A percentile compares a stretch with the other conserved stretches of the same genome.
Evolutionary conservation across 2,329 filamentous ascomycete species (phyloP).

Genomic region (Dendrostoma leiphaemia): DNA sequence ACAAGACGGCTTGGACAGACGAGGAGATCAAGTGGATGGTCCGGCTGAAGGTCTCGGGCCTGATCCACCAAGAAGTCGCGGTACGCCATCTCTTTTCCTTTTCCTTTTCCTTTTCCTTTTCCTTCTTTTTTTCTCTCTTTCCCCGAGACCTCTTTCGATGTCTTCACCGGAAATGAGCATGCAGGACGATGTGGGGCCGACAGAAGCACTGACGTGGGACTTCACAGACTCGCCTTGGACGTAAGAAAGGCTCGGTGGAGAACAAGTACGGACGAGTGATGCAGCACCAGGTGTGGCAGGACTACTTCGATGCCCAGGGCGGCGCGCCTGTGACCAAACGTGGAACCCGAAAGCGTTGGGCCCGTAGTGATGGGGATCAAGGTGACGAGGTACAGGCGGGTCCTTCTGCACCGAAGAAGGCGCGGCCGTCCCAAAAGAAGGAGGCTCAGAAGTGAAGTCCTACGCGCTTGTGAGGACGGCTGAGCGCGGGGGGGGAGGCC

Average conservation of each 20-base stretch:
- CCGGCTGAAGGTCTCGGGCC: not conserved
- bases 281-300: not conserved
- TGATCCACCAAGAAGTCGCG: not conserved
- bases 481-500: no score
- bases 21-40: constrained; percentile 6
- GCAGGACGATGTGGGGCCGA: no score
- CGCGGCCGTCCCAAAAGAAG: not conserved
- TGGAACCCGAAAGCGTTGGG: not conserved
- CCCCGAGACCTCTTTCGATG: no score
- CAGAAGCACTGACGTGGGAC: not conserved
- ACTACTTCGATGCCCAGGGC: not conserved
- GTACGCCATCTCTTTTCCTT: not conserved
- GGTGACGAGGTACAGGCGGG: not conserved
- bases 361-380: not conserved
- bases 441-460: not conserved
- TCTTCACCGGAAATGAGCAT: no score
- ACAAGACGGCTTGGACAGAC: constrained; percentile 2
- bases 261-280: constrained; percentile 14
- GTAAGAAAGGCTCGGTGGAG: constrained; percentile 8
- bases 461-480: no score
- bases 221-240: constrained; percentile 8
- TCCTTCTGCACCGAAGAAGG: not conserved
- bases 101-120: no score
- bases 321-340: not conserved
- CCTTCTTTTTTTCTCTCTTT: no score